A percentile compares a stretch with the other conserved stretches of the same genome.
These are phyloP conservation scores for Coemansia nantahalensis DNA, from an alignment of 192 early-diverging fungal genomes.

Conservation along the genomic window DNA sequence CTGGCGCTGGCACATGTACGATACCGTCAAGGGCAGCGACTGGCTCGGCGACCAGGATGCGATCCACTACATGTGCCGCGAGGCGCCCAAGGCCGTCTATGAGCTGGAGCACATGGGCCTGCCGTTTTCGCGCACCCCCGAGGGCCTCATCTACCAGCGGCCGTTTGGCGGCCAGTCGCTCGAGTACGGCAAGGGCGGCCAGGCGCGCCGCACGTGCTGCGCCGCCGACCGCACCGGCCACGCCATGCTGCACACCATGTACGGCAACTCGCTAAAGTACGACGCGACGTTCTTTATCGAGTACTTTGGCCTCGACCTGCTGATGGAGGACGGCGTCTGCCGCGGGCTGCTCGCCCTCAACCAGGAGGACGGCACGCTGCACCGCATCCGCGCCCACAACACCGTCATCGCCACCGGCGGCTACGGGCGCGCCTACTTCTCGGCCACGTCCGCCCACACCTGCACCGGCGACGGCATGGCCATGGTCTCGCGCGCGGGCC, in stretches of 20 bases:
- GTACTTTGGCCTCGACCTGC: conserved; percentile 97
- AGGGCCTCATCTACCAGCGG: conserved; percentile 98
- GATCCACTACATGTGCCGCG: conserved; percentile 99
- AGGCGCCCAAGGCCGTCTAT: conserved; percentile 92
- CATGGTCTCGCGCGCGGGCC: conserved; percentile 95
- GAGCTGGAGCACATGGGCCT: conserved; percentile 99
- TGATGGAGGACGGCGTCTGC: conserved; percentile 98
- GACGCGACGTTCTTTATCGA: conserved; percentile 98
- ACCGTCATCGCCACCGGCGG: conserved; percentile 99
- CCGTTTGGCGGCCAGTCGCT: conserved; percentile 97
- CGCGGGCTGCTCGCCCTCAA: conserved; percentile 95
- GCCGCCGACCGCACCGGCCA: conserved; percentile 99
- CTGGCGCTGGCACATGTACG: conserved; percentile 99
- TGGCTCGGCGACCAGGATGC: conserved; percentile 99
- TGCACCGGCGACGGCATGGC: conserved; percentile 99
- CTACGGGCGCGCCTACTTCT: conserved; percentile 99
- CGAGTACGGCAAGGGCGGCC: conserved; percentile 96
- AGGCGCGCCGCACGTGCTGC: conserved; percentile 96
- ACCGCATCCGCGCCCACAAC: conserved; percentile 96
- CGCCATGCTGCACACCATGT: conserved; percentile 95
- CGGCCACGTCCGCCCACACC: conserved; percentile 96
- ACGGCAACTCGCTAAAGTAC: conserved; percentile 94
- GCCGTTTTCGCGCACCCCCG: conserved; percentile 96
- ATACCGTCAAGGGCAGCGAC: conserved; percentile 98
- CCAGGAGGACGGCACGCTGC: conserved; percentile 98